A percentile compares a stretch with the other conserved stretches of the same genome.
Evolutionary conservation across 192 early-diverging fungal genomes (phyloP).

Genomic region (Coemansia sp.): DNA sequence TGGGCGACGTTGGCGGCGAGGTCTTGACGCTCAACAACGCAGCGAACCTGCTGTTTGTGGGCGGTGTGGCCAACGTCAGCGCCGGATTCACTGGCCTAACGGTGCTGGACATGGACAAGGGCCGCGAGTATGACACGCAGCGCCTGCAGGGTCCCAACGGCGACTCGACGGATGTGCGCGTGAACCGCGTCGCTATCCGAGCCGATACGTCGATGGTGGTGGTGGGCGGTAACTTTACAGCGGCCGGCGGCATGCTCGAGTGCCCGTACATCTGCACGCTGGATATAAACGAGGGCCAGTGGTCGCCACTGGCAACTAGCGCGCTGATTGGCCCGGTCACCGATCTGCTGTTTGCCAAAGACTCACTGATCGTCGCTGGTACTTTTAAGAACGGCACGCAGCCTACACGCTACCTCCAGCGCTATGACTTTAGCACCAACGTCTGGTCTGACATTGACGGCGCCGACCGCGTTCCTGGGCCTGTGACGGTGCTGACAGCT

Average conservation of each 20-base stretch:
- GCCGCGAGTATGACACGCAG: constrained; percentile 17
- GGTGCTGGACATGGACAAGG: constrained; percentile 54
- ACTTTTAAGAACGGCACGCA: constrained; percentile 58
- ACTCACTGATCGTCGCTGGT: constrained; percentile 55
- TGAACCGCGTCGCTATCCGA: constrained; percentile 49
- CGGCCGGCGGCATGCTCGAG: constrained; percentile 36
- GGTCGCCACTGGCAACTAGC: constrained; percentile 47
- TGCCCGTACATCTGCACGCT: constrained; percentile 53
- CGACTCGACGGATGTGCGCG: constrained; percentile 19
- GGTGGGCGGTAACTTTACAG: constrained; percentile 52
- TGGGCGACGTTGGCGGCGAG: constrained; percentile 50
- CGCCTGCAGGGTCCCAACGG: constrained; percentile 24
- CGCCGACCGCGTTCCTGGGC: constrained; percentile 54
- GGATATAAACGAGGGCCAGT: constrained; percentile 54
- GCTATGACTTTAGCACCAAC: constrained; percentile 53
- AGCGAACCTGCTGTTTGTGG: constrained; percentile 59
- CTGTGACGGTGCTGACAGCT: constrained; percentile 42
- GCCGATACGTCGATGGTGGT: constrained; percentile 51
- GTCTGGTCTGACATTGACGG: constrained; percentile 53
- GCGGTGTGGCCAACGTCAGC: constrained; percentile 54
- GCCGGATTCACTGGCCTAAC: constrained; percentile 50
- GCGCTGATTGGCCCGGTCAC: constrained; percentile 37
- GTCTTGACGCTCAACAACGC: constrained; percentile 55
- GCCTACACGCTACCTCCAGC: constrained; percentile 41
- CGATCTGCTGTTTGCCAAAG: constrained; percentile 47